Evolutionary conservation across 2,329 filamentous ascomycete genomes (phyloP), one percentile per base, ranked within the genome.

Genomic region (Colletotrichum aenigma): DNA sequence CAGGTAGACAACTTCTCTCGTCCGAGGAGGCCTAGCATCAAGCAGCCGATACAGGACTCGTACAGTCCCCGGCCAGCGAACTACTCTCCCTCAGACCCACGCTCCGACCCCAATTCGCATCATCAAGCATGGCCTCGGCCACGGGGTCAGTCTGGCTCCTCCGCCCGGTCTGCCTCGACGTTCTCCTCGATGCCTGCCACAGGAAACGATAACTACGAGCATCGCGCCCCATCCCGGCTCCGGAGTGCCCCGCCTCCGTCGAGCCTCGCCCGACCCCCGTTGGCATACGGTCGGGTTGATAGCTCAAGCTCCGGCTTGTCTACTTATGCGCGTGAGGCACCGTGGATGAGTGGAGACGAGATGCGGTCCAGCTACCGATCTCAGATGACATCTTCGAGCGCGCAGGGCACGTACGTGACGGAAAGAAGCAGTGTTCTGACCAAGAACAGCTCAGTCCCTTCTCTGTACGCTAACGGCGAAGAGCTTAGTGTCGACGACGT

Each of bases 351-450:
- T 74, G 87, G 85, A 70, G 74, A 91, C 72, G 89, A 91, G 81
- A 83, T 88, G 36, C 87, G 90, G 43, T 89, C 88, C 1, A 92
- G 90, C 82, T 90, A 88, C 79, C 88, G 90, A 71, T 91, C 90
- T 16, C 90, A 91, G 76, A 82, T 89, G 67, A 89, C 90, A 21
- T 82, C 86, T 43, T 91, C 90, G 4, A 90, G 89, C 7, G 85
- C 86, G 30, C 89, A 89, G 36, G 96, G 93, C 28, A 90, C 89
- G 4, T 79, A 84, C 7, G 92, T 93, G n/a, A 97, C 95, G 2
- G 95, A 96, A 81, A 90, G 95, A 76, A 97, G 95, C 83, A 98
- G 96, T 81, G 89, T 97, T 66, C 83, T 93, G 78, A 97, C 95
- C 5, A 95, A 94, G 79, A 91, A 92, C 76, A 97, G 94, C 86